phyloP scores from a whole-genome alignment of 2,329 filamentous ascomycete genomes.

The Teratosphaeriaceae sp. region DNA sequence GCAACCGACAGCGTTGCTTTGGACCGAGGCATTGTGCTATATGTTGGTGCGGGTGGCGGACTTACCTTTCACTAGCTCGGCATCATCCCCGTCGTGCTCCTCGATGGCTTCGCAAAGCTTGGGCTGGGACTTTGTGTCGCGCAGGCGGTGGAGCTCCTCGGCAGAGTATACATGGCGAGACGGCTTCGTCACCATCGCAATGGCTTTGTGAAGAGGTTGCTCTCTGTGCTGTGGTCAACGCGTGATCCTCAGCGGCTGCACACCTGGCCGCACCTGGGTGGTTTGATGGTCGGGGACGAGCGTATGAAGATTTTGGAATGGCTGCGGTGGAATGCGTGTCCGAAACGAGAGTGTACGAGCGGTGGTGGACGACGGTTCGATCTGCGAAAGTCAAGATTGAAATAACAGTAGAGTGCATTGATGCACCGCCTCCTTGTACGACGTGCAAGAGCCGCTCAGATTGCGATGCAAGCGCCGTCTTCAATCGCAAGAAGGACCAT shows the following conservation, averaged over 20 bases:
- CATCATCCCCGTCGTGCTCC: constrained; percentile 30
- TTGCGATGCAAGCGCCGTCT: not conserved
- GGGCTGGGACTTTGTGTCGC: constrained; percentile 27
- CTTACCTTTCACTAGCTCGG: constrained; percentile 32
- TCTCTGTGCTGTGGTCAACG: too few species aligned
- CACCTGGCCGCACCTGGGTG: not conserved
- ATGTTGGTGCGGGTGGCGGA: constrained; percentile 4
- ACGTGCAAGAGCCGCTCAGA: constrained; percentile 5
- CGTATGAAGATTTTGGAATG: constrained; percentile 32
- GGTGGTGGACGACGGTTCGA: too few species aligned
- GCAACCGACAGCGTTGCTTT: too few species aligned
- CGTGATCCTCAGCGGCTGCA: too few species aligned
- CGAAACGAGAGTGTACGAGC: not conserved
- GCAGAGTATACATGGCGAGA: constrained; percentile 32
- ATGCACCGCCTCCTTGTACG: constrained; percentile 10
- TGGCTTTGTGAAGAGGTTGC: not conserved
- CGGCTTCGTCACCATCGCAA: constrained; percentile 8
- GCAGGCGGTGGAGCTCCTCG: constrained; percentile 30
- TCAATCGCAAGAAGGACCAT: not conserved
- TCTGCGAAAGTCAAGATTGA: too few species aligned
- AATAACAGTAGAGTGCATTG: not conserved
- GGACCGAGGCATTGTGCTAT: not conserved
- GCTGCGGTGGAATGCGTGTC: constrained; percentile 22
- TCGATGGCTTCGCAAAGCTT: constrained; percentile 30
- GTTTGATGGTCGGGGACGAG: constrained; percentile 7